These are phyloP conservation scores for Beauveria varroae DNA, from an alignment of 2,329 filamentous ascomycete genomes.

Conservation along the genomic window DNA sequence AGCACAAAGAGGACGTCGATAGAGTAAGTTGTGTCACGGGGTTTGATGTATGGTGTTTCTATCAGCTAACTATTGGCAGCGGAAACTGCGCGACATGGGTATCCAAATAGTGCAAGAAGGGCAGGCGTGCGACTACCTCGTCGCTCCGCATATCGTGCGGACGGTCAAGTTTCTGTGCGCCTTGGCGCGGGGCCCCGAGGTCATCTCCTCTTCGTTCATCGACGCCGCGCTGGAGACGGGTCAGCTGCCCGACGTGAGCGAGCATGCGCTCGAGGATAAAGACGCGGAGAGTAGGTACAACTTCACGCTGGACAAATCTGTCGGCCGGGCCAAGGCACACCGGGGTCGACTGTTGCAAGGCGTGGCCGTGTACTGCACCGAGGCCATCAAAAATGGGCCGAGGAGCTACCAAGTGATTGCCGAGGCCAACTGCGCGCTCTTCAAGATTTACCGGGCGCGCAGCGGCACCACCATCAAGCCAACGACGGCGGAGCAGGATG, in stretches of 20 bases:
- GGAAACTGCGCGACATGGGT: conserved; percentile 73
- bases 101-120: conserved; percentile 73
- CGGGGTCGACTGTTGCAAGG: conserved; percentile 66
- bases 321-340: conserved; percentile 67
- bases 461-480: conserved; percentile 60
- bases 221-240: conserved; percentile 66
- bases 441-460: conserved; percentile 67
- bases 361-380: conserved; percentile 77
- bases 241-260: conserved; percentile 53
- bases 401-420: conserved; percentile 83
- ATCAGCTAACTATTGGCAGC: conserved; percentile 40
- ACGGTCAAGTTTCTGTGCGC: conserved; percentile 92
- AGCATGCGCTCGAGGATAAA: conserved; percentile 63
- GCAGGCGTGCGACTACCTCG: conserved; percentile 73
- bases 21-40: conserved; percentile 51
- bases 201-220: conserved; percentile 73
- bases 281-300: conserved; percentile 65
- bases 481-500: conserved; percentile 57
- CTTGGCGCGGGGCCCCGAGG: conserved; percentile 68
- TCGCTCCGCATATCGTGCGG: conserved; percentile 77
- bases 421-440: conserved; percentile 79
- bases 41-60: conserved; percentile 13
- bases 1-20: conserved; percentile 69
- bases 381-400: conserved; percentile 69
- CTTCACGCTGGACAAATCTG: conserved; percentile 60